phyloP scores from a whole-genome alignment of 352 stramenopile genomes.

The Globisporangium carolinianum region DNA sequence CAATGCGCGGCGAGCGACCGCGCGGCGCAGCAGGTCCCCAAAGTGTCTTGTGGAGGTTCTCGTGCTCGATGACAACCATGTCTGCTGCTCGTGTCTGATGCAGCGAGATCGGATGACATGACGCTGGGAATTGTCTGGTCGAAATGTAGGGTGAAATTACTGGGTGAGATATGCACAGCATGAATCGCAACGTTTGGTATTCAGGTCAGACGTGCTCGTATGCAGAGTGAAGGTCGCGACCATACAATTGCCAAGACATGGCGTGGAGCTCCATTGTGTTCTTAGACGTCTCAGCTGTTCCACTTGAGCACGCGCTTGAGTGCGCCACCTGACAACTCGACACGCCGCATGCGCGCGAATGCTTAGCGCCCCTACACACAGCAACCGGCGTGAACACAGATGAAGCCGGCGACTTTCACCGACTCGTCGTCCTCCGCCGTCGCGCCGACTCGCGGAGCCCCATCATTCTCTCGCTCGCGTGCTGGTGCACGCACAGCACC shows the following conservation, averaged over 20 bases:
- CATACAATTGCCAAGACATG: slow-evolving; percentile 5
- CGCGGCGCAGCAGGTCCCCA: slow-evolving; percentile 38
- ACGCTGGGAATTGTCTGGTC: background rate
- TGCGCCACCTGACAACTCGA: too few relatives aligned
- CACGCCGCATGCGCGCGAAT: background rate
- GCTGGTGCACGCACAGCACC: background rate
- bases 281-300: background rate
- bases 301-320: too few relatives aligned
- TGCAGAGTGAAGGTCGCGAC: slow-evolving; percentile 3
- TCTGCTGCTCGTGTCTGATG: background rate
- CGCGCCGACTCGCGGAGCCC: background rate
- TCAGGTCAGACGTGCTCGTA: too few relatives aligned
- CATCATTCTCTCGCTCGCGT: background rate
- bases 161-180: background rate
- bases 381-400: slow-evolving; percentile 8
- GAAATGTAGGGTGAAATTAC: background rate
- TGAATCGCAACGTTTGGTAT: background rate
- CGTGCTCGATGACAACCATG: slow-evolving; percentile 67
- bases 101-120: too few relatives aligned
- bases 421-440: background rate
- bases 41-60: slow-evolving; percentile 48
- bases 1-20: slow-evolving; percentile 34
- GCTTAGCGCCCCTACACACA: background rate
- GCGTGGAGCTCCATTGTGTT: slow-evolving; percentile 3
- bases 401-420: slow-evolving; percentile 11